Base-by-base conservation (phyloP, 2,329 filamentous ascomycete genomes). In the Pezicula neosporulosa region DNA sequence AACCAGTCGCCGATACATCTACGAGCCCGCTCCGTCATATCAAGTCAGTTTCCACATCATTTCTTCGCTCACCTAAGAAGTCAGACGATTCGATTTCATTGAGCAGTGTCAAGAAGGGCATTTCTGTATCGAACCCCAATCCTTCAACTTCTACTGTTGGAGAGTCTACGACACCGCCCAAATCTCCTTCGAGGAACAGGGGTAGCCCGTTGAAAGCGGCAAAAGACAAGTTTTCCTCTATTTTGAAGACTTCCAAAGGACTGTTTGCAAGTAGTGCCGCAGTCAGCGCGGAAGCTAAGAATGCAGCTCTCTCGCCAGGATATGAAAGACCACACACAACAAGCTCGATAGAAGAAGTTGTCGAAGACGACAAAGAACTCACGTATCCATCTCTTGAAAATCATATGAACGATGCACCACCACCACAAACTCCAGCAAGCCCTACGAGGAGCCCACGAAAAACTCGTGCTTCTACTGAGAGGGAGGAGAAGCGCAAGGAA, bases 211-310 rank as follows among this genome's bases (percentile, higher is more conserved):
- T 97, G 53, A 96, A 92, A 69, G 90, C 94, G 47, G 92, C 94
- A 27, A 97, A 96, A 72, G 90, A 89, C 64, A 95, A 91, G 66
- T 77, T 97, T 44, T 95, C 93, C 44, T 96, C 92, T 9, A 91
- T 96, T 53, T 76, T 97, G 61, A 92, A 91, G 70, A 89, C 86
- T 50, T 94, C 92, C 4, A 93, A 89, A 68, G 89, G 87, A 13
- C 81, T 97, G 45, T 86, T 97, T 56, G 90, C 87, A 16, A 95
- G 88, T 59, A 93, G 82, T 59, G 82, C 82, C 3, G 81, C 77
- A 15, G 71, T 81, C 36, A 85, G 81, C 59, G 82, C 82, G 0
- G 82, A 86, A 58, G 79, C 80, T 7, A 86, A 85, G 59, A 74
- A 76, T 0, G 77, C 76, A 3, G 64, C 83, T 6, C 63, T 83